phyloP scores from a whole-genome alignment of 441 rosid genomes.

The Adansonia rubrostipa region DNA sequence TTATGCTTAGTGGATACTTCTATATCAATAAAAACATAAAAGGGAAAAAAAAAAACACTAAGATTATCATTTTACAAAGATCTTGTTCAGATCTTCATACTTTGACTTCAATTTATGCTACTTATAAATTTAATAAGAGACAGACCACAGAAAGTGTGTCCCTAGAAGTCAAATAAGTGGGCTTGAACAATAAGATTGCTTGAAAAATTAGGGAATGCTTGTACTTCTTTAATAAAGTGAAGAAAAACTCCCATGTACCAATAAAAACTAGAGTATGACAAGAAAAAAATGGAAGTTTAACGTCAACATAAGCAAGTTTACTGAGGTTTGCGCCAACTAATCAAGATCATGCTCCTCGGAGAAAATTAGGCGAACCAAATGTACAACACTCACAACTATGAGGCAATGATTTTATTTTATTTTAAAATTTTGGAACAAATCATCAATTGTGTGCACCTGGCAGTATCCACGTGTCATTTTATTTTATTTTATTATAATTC shows the following conservation, averaged over 20 bases:
- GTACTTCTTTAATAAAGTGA: constrained; percentile 23
- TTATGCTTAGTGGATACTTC: neutral
- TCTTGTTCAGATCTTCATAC: neutral
- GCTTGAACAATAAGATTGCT: constrained; percentile 8
- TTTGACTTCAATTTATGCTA: neutral
- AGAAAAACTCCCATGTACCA: neutral
- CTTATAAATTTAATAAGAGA: neutral
- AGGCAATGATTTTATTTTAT: neutral
- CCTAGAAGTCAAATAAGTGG: constrained; percentile 32
- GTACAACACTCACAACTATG: neutral
- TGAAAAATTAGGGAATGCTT: constrained; percentile 23
- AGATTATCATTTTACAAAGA: neutral
- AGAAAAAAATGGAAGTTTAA: neutral
- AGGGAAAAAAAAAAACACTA: neutral
- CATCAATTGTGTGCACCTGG: no score
- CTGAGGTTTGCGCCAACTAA: neutral
- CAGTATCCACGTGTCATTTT: no score
- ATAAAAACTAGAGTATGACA: neutral
- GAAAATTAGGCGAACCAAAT: neutral
- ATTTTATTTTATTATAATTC: no score
- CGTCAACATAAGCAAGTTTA: neutral
- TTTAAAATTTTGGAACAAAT: no score
- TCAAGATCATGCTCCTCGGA: constrained; percentile 1
- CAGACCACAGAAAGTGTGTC: neutral
- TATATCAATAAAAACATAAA: neutral